phyloP scores from a whole-genome alignment of 2,329 filamentous ascomycete genomes.

The Polytolypa hystricis region DNA sequence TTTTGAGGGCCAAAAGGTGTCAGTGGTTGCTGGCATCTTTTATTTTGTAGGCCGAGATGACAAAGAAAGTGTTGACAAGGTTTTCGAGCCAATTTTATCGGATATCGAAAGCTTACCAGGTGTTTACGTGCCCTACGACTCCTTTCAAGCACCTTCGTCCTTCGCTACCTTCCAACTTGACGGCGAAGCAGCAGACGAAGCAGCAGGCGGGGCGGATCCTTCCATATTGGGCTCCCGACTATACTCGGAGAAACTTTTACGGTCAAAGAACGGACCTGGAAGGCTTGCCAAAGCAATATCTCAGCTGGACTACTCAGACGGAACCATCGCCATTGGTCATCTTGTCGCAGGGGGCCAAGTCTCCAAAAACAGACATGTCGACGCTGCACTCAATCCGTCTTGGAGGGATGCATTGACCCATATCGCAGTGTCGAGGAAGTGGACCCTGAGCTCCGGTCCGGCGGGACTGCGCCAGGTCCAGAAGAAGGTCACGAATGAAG shows the following conservation, averaged over 20 bases:
- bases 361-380: conserved; percentile 24
- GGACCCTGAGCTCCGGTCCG: conserved; percentile 15
- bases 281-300: conserved; percentile 29
- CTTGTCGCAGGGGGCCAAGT: conserved; percentile 27
- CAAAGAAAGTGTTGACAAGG: conserved; percentile 9
- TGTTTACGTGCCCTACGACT: conserved; percentile 11
- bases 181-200: conserved; percentile 14
- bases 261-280: conserved; percentile 14
- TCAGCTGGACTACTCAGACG: conserved; percentile 12
- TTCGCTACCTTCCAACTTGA: conserved; percentile 11
- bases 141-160: conserved; percentile 15
- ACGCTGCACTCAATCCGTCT: conserved; percentile 4
- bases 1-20: conserved; percentile 20
- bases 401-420: conserved; percentile 5
- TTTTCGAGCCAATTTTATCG: conserved; percentile 13
- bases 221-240: conserved; percentile 24
- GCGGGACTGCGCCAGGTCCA: conserved; percentile 25
- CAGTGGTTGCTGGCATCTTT: conserved; percentile 9
- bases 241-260: conserved; percentile 22
- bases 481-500: conserved; percentile 25
- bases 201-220: conserved; percentile 15
- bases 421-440: conserved; percentile 23
- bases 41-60: conserved; percentile 19
- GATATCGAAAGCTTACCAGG: conserved; percentile 12
- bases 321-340: conserved; percentile 17